Conservation (phyloP, 495 filamentous ascomycete species). For the Podospora anserina region DNA sequence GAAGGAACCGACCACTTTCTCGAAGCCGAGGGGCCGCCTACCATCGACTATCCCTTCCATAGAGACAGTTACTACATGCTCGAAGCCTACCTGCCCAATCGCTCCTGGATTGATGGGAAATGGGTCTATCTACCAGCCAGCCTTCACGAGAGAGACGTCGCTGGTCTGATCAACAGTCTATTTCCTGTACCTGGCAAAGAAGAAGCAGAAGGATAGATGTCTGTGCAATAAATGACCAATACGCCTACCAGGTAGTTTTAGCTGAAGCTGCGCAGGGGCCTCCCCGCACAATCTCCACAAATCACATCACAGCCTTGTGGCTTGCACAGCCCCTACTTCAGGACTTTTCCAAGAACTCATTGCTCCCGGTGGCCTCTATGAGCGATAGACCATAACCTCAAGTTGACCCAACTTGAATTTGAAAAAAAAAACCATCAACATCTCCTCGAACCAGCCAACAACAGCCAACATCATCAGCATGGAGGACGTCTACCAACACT, state of each 20-base stretch:
- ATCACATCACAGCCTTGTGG: constrained; percentile 1
- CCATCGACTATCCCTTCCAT: constrained; percentile 48
- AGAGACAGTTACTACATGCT: constrained; percentile 56
- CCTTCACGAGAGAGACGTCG: background rate
- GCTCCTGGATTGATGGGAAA: constrained; percentile 40
- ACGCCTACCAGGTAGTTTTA: too few relatives aligned
- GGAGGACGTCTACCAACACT: constrained; percentile 26
- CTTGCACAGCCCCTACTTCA: constrained; percentile 3
- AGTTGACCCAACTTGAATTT: background rate
- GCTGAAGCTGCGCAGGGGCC: background rate
- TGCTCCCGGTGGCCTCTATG: background rate
- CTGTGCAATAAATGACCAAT: too few relatives aligned
- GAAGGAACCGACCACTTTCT: constrained; percentile 49
- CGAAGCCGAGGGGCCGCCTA: constrained; percentile 42
- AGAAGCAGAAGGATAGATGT: too few relatives aligned
- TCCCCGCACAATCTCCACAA: constrained; percentile 9
- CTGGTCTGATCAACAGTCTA: background rate
- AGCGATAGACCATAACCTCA: background rate
- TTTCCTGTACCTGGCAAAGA: background rate
- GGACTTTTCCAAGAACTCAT: background rate
- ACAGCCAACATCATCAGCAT: constrained; percentile 10
- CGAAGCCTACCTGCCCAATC: constrained; percentile 47
- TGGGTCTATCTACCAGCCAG: constrained; percentile 46
- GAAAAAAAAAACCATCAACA: background rate
- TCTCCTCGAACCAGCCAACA: background rate